Percentiles rank a stretch among this genome's conserved stretches.
Evolutionary conservation across 495 filamentous ascomycete species (phyloP).

Genomic region (Cercophora samala): DNA sequence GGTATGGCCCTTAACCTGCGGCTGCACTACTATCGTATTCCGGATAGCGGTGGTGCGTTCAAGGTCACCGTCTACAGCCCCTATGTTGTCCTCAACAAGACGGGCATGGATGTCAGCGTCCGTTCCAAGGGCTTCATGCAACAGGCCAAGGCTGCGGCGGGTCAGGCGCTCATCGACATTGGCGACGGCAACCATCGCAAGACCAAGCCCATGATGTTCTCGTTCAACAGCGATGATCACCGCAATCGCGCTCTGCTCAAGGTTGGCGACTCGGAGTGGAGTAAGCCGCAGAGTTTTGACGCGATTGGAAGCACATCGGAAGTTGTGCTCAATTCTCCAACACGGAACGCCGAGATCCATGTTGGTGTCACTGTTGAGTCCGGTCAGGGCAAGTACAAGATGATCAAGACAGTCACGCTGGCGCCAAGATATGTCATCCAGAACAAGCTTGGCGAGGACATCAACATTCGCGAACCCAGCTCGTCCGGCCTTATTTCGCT

Average conservation of each 20-base stretch:
- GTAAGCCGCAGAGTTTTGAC: conserved; percentile 95
- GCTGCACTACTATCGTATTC: conserved; percentile 89
- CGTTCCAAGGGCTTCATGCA: conserved; percentile 85
- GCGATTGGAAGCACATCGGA: conserved; percentile 93
- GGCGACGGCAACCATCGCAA: conserved; percentile 49
- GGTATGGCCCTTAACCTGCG: conserved; percentile 75
- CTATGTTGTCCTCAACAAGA: conserved; percentile 93
- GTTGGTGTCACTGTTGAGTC: conserved; percentile 82
- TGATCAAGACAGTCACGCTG: conserved; percentile 92
- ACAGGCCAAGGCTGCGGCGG: conserved; percentile 73
- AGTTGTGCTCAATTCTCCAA: conserved; percentile 69
- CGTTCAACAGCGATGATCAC: conserved; percentile 78
- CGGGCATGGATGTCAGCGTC: conserved; percentile 82
- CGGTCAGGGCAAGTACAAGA: conserved; percentile 94
- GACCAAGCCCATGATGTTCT: conserved; percentile 91
- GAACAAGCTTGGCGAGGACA: conserved; percentile 82
- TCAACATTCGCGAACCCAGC: conserved; percentile 81
- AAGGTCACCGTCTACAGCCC: conserved; percentile 90
- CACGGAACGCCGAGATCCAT: conserved; percentile 76
- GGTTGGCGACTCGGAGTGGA: conserved; percentile 87
- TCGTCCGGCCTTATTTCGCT: conserved; percentile 78
- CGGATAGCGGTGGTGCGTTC: conserved; percentile 92
- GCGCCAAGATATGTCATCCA: conserved; percentile 91
- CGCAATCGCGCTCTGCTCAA: conserved; percentile 84
- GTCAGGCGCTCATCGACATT: conserved; percentile 53